phyloP scores from a whole-genome alignment of 208 protist genomes.

The Leishmania amazonensis region DNA sequence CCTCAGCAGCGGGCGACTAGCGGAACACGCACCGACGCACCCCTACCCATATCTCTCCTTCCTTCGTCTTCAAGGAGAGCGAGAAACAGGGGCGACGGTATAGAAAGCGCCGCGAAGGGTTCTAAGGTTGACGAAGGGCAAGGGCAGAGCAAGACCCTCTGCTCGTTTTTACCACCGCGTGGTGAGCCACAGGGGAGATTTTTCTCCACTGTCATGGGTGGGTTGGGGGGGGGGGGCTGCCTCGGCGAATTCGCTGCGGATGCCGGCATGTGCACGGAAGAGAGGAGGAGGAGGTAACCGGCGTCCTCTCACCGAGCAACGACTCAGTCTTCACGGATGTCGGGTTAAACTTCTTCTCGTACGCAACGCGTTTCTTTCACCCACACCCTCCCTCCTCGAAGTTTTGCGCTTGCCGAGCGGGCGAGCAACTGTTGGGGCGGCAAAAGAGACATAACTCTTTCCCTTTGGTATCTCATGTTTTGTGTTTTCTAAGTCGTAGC shows the following conservation, averaged over 20 bases:
- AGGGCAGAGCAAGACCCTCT: not conserved
- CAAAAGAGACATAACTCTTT: not conserved
- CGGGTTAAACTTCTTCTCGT: too few relatives aligned
- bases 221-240: not conserved
- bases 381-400: not conserved
- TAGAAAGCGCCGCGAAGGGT: not conserved
- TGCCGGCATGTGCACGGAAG: not conserved
- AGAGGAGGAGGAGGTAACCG: not conserved
- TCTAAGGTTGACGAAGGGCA: not conserved
- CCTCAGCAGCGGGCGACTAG: not conserved
- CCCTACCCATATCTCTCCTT: not conserved
- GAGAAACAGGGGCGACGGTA: not conserved
- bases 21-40: not conserved
- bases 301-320: not conserved
- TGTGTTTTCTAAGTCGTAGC: not conserved
- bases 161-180: not conserved
- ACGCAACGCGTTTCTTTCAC: not conserved
- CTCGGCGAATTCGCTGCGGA: not conserved
- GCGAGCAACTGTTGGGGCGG: not conserved
- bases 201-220: not conserved
- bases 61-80: not conserved
- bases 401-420: not conserved
- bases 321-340: not conserved
- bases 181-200: not conserved
- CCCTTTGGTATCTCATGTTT: conserved; percentile 19